These are phyloP conservation scores for Cystobasidium slooffiae DNA, from an alignment of 1,284 basidiomycete species.

Conservation along the genomic window DNA sequence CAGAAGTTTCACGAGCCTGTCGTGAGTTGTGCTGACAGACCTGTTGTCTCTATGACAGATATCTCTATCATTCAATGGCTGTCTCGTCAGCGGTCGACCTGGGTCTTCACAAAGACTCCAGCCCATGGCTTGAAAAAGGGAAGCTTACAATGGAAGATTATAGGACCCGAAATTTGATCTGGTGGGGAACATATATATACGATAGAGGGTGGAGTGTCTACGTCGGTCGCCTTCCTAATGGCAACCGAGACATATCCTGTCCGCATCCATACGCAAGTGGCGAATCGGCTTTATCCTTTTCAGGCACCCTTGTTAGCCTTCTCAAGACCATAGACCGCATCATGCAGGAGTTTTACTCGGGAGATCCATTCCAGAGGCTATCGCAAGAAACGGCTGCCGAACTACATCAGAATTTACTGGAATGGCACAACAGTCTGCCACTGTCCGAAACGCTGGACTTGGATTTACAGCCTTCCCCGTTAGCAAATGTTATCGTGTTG, in stretches of 20 bases:
- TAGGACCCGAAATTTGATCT: slow-evolving; percentile 19
- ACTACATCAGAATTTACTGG: slow-evolving; percentile 29
- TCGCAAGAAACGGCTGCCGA: slow-evolving; percentile 20
- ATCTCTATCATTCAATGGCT: slow-evolving; percentile 34
- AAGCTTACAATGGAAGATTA: slow-evolving; percentile 33
- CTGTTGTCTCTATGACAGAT: not conserved
- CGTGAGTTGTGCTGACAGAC: not conserved
- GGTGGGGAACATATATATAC: slow-evolving; percentile 41
- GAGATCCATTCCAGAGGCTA: slow-evolving; percentile 11
- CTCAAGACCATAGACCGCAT: slow-evolving; percentile 36
- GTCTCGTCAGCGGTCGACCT: slow-evolving; percentile 34
- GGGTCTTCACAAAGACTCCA: slow-evolving; percentile 34
- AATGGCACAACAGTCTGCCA: slow-evolving; percentile 32
- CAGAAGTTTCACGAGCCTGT: not conserved
- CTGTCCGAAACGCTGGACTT: slow-evolving; percentile 27
- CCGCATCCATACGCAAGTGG: slow-evolving; percentile 37
- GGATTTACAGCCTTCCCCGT: slow-evolving; percentile 39
- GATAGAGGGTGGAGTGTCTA: slow-evolving; percentile 41
- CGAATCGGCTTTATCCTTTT: slow-evolving; percentile 21
- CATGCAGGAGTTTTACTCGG: slow-evolving; percentile 37
- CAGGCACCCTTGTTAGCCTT: slow-evolving; percentile 32
- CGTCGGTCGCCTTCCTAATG: slow-evolving; percentile 33
- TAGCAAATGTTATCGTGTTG: slow-evolving; percentile 31
- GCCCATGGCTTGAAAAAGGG: slow-evolving; percentile 29
- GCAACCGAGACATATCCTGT: slow-evolving; percentile 35